Base-by-base conservation (phyloP, 139 green algal species). In the Picochlorum sp. region DNA sequence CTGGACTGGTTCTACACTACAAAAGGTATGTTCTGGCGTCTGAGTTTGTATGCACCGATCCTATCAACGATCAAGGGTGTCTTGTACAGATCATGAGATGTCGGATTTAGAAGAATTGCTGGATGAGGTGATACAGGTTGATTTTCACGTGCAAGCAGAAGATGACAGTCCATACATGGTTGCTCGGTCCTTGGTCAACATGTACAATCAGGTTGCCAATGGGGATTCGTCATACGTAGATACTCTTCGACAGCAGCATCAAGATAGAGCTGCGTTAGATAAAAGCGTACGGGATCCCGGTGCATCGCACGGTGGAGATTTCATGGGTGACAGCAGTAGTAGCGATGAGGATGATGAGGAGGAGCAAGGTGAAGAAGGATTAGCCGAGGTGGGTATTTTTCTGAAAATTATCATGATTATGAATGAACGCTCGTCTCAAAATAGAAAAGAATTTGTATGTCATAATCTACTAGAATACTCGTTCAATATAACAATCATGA, bases 1-100 rank as follows among this genome's bases (percentile, higher is more conserved):
- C 30, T 94, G 3, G n/a, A 82, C 4, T 97, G 88, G 87, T 95
- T 95, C 57, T 91, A 90, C 65, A 73, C 68, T 6, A 77, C 76
- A 15, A 88, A 84, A 71, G 86, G 88, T 94, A 32, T 13, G 21
- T 59, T 6, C 52, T 18, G 16, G 45, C 24, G 37, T 20, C 34
- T 55, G n/a, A 24, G n/a, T n/a, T 55, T 10, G n/a, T 21, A 7
- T 20, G 15, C 49, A 16, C 18, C 4, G 49, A 18, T 24, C 49
- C 1, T 24, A 11, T 55, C 28, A 30, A 55, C 18, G 0, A 55
- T 13, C n/a, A 55, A n/a, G 34, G 7, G 2, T 41, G 9, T 47
- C 8, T 24, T 47, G 63, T 28, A 4, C 65, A 78, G 71, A 73
- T 64, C 66, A 65, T 23, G 71, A 78, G 6, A 54, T 61, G 59